Evolutionary conservation across 140 eudicot genomes (phyloP), one percentile per base, ranked within the genome.

Genomic region (Senecio squalidus): DNA sequence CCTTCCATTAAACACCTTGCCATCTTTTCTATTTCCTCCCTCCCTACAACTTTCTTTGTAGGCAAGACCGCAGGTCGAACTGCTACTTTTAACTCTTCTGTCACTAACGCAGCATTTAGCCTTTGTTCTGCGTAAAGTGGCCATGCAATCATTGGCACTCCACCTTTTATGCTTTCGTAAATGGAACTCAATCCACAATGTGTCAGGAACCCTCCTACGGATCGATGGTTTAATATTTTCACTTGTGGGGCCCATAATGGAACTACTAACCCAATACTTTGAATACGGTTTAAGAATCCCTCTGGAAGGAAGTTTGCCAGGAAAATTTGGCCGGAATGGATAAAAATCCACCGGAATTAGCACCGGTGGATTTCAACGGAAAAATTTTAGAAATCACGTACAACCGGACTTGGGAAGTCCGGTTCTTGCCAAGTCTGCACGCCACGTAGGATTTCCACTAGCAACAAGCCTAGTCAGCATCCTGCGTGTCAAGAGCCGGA

Each of bases 111-210:
- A 15, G 94, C 86, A 16, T 83, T 87, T 30, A 69, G 22, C 33
- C 68, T 57, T 25, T 83, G 96, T 74, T 87, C 89, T 0, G 96
- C 76, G 31, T 83, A 87, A 4, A 87, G 71, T 1, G 96, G 94
- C 88, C 95, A 86, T 0, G 77, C 75, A 44, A 85, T 74, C 68
- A 85, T 72, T 1, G 89, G 89, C 41, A 81, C 89, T 11, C 84
- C 89, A 4, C 73, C 55, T 6, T 36, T 25, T 13, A 85, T 64
- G 22, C 89, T 85, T 60, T 84, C 94, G 5, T 76, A 10, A 11
- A 74, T 27, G 0, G 88, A 84, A 55, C 77, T 84, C 78, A 82
- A 38, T 6, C 93, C 93, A 25, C 93, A 76, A 49, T 85, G 94
- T n/a, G 81, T 4, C 30, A 85, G 4, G 57, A 81, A 85, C 41